A percentile compares a stretch with the other conserved stretches of the same genome.
phyloP scores from a whole-genome alignment of 164 flowering plant genomes.

The Litsea cubeba region DNA sequence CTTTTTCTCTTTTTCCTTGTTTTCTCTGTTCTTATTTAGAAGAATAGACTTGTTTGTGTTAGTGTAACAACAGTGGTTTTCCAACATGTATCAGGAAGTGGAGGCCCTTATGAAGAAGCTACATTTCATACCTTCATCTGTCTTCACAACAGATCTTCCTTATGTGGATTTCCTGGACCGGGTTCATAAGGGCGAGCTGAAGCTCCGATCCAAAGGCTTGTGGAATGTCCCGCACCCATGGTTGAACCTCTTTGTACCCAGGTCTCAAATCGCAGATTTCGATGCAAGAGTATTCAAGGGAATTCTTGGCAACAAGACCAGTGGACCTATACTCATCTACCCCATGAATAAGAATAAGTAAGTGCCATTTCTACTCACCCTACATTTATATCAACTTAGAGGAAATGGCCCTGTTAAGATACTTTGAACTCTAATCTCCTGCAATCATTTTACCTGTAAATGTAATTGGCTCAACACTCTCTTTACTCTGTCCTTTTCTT shows the following conservation, averaged over 20 bases:
- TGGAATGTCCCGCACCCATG: slow-evolving; percentile 99
- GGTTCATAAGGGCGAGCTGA: slow-evolving; percentile 89
- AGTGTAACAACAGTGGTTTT: no score
- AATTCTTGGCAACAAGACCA: slow-evolving; percentile 77
- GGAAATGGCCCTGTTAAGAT: no score
- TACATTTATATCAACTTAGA: no score
- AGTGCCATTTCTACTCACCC: slow-evolving; percentile 15
- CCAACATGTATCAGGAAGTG: slow-evolving; percentile 47
- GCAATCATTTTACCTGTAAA: no score
- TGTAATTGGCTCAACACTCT: no score
- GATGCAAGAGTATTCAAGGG: slow-evolving; percentile 85
- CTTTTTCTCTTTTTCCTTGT: no score
- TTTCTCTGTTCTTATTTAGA: no score
- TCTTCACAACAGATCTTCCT: slow-evolving; percentile 70
- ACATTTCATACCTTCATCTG: slow-evolving; percentile 58
- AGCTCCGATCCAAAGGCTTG: slow-evolving; percentile 78
- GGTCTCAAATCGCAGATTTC: slow-evolving; percentile 70
- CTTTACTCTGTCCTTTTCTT: no score
- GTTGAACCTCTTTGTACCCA: slow-evolving; percentile 93
- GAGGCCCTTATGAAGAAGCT: slow-evolving; percentile 56
- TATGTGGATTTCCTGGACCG: slow-evolving; percentile 92
- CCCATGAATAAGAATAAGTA: slow-evolving; percentile 95
- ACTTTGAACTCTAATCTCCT: no score
- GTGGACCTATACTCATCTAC: slow-evolving; percentile 92
- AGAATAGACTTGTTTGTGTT: slow-evolving; percentile 5